Percentiles rank a stretch among this genome's conserved stretches.
Conservation (phyloP, 768 basidiomycete genomes). For the Tubosaeta sp. region DNA sequence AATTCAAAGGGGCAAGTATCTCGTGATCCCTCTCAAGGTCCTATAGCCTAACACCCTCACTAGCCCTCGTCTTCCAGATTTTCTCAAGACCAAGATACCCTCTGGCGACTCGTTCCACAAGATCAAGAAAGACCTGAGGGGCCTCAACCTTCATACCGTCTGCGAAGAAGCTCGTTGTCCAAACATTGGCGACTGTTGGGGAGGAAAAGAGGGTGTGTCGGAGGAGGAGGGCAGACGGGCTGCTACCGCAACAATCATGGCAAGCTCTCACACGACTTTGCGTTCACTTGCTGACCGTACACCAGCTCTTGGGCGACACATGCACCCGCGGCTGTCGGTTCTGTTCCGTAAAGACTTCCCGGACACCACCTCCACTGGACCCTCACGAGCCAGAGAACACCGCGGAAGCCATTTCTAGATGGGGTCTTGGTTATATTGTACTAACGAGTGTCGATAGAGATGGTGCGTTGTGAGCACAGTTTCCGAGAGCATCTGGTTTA, state of each 20-base stretch:
- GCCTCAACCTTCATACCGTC: slow-evolving; percentile 89
- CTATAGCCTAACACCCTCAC: neutral
- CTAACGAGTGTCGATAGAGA: slow-evolving; percentile 96
- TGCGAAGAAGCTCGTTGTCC: slow-evolving; percentile 99
- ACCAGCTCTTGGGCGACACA: slow-evolving; percentile 96
- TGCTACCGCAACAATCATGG: slow-evolving; percentile 99
- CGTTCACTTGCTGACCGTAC: slow-evolving; percentile 4
- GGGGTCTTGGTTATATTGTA: slow-evolving; percentile 98
- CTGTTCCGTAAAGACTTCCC: slow-evolving; percentile 94
- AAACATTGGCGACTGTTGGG: slow-evolving; percentile 99
- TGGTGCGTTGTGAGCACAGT: slow-evolving; percentile 47
- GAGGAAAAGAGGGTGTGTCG: slow-evolving; percentile 65
- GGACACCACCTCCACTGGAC: slow-evolving; percentile 83
- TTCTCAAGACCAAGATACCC: slow-evolving; percentile 89
- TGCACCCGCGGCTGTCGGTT: slow-evolving; percentile 98
- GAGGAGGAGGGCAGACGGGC: slow-evolving; percentile 70
- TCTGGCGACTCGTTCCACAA: slow-evolving; percentile 82
- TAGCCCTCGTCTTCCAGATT: slow-evolving; percentile 83
- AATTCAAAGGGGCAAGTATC: slow-evolving; percentile 60
- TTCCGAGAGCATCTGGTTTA: neutral
- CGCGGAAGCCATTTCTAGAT: slow-evolving; percentile 94
- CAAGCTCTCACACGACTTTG: slow-evolving; percentile 28
- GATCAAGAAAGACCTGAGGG: slow-evolving; percentile 94
- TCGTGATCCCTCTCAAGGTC: neutral
- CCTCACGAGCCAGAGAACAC: slow-evolving; percentile 97